Conservation (phyloP, 305 asterid species). For the Fraxinus albicans region DNA sequence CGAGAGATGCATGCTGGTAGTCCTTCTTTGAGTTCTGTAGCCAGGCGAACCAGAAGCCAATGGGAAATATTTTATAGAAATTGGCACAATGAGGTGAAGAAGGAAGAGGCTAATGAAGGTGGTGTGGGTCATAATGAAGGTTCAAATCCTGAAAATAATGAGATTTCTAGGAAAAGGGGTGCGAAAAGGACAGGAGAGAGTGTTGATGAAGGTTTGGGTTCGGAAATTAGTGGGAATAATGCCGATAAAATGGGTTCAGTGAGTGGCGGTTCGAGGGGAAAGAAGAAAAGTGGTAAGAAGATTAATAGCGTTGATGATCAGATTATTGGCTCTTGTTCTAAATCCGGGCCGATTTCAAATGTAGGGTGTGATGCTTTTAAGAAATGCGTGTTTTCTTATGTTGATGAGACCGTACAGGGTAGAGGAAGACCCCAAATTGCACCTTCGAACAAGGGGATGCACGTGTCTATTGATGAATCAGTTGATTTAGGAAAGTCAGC, state of each 20-base stretch:
- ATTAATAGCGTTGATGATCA: neutral
- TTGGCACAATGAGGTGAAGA: constrained; percentile 9
- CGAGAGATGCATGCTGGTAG: constrained; percentile 1
- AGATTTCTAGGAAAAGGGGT: neutral
- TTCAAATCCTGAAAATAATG: neutral
- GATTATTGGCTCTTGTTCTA: neutral
- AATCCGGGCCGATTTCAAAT: neutral
- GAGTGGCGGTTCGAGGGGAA: neutral
- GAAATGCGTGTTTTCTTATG: neutral
- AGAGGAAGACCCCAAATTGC: neutral
- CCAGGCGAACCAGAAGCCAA: constrained; percentile 29
- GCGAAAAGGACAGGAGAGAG: constrained; percentile 4
- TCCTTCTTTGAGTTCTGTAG: neutral
- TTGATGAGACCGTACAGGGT: neutral
- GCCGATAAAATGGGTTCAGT: neutral
- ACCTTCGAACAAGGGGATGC: neutral
- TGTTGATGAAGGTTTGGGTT: neutral
- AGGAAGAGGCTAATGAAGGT: neutral
- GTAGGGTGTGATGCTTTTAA: neutral
- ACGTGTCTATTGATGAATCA: neutral
- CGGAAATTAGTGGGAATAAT: neutral
- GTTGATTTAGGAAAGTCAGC: constrained; percentile 19
- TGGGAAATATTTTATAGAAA: constrained; percentile 24
- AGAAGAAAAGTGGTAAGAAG: neutral
- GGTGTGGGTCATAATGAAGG: neutral